Evolutionary conservation across 1,284 basidiomycete genomes (phyloP), one percentile per base, ranked within the genome.

Genomic region (Malassezia globosa): DNA sequence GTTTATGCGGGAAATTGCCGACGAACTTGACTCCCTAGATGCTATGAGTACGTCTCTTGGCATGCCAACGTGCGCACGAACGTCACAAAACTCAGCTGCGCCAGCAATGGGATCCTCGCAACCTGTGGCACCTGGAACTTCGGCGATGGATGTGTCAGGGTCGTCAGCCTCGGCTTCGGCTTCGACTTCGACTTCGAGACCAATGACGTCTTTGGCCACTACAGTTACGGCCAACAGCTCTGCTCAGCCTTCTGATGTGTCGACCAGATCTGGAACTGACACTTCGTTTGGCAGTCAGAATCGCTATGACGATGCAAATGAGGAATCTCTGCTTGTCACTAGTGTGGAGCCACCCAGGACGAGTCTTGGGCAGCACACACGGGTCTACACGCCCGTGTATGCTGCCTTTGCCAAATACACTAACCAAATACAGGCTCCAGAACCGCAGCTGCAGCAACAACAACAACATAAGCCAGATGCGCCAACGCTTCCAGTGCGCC

Each of bases 1-100:
- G 34, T 87, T 87, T 72, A 84, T 87, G 72, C 76, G 82, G 48
- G 83, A 87, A 71, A 81, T 89, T 42, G 82, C 82, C 6, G 81
- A 85, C 35, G 83, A 85, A 61, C 78, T 88, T 38, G 81, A 81
- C 51, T 78, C 79, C 38, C 80, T 87, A 34, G 60, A 64, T 8
- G 58, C 61, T 10, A 45, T 52, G 27, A 38, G 39, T 25, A 34
- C 18, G 19, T 21, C 45, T 22, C 23, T 52, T 3, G 21, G 27
- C n/a, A 29, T 37, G 21, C 24, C 48, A 6, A 34, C 6, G 21
- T 50, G 36, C 35, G 34, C n/a, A n/a, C 36, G 11, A 11, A 5
- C 29, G 16, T 31, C 29, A 16, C 29, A 31, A 16, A 18, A 10
- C 11, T 18, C 19, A 10, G 11, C 13, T 11, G 13, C 13, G 10